These are phyloP conservation scores for Hylodesmum podocarpum DNA, from an alignment of 306 rosid genomes.

Conservation along the genomic window DNA sequence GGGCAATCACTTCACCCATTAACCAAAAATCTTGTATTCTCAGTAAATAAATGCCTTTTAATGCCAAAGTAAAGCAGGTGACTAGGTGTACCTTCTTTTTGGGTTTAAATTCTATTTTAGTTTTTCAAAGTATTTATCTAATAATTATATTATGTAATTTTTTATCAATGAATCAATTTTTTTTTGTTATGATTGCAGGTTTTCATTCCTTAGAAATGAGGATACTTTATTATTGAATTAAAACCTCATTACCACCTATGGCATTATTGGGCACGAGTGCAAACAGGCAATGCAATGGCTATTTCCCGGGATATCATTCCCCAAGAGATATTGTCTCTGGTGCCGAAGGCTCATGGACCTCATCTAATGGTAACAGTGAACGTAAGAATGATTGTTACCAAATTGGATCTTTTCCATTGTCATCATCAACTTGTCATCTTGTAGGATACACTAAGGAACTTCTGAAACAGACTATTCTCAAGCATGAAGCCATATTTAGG, in stretches of 20 bases:
- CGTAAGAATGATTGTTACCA: constrained; percentile 14
- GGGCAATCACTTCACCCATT: neutral
- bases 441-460: constrained; percentile 45
- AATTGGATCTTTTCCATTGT: constrained; percentile 30
- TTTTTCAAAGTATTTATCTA: neutral
- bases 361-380: constrained; percentile 29
- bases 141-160: neutral
- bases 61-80: neutral
- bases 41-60: neutral
- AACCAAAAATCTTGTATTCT: neutral
- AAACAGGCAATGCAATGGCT: constrained; percentile 41
- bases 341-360: constrained; percentile 45
- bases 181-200: constrained; percentile 34
- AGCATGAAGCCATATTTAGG: constrained; percentile 62
- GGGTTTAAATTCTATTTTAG: neutral
- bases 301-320: constrained; percentile 36
- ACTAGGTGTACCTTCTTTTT: neutral
- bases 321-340: constrained; percentile 34
- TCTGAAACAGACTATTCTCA: constrained; percentile 63
- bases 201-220: constrained; percentile 29
- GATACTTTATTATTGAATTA: constrained; percentile 16
- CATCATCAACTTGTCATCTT: constrained; percentile 31
- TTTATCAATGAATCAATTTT: neutral
- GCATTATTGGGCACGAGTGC: constrained; percentile 51
- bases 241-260: constrained; percentile 33